Base-by-base conservation (phyloP, 2,329 filamentous ascomycete species). In the Ophiostoma himal-ulmi region DNA sequence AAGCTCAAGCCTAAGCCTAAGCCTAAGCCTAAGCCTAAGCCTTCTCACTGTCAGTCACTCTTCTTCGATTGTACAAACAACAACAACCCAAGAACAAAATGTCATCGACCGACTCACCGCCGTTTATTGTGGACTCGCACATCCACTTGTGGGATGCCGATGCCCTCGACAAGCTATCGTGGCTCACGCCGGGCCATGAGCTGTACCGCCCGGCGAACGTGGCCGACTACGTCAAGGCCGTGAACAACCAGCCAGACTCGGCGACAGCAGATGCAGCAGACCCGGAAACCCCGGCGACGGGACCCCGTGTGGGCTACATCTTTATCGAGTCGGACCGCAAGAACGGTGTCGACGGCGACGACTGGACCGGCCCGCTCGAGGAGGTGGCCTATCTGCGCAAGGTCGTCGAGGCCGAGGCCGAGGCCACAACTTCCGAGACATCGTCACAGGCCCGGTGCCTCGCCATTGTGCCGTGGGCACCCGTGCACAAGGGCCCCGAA, bases 391-490 rank as follows among this genome's bases (percentile, higher is more conserved):
- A 88, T 79, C 78, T 94, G 70, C 83, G 86, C 71, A 84, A 88
- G 54, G 85, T 96, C 71, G 86, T 88, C 3, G 82, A 87, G 52
- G 90, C 90, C 14, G 77, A 80, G 70, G 85, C 88, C 0, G 76
- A 80, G 37, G 68, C 67, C 0, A 17, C 67, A 5, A 69, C 69
- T 2, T 71, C 69, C 0, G 68, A 48, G 22, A 69, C 73, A 86
- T 87, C 5, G 72, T 80, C 54, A 78, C 78, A 2, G 84, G 89
- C 69, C 82, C 82, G 17, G 77, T 88, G 92, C 75, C 81, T 89
- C 2, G 94, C 86, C 0, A 86, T 93, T 73, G 85, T 97, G 4
- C 88, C 92, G 1, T 97, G 92, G 92, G 93, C 93, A n/a, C 94
- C 94, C 0, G 77, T 97, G 67, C 86, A 91, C 11, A 86, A 88